Evolutionary conservation across 2,329 filamentous ascomycete species (phyloP), one percentile per base, ranked within the genome.

Genomic region (Exophiala spinifera): DNA sequence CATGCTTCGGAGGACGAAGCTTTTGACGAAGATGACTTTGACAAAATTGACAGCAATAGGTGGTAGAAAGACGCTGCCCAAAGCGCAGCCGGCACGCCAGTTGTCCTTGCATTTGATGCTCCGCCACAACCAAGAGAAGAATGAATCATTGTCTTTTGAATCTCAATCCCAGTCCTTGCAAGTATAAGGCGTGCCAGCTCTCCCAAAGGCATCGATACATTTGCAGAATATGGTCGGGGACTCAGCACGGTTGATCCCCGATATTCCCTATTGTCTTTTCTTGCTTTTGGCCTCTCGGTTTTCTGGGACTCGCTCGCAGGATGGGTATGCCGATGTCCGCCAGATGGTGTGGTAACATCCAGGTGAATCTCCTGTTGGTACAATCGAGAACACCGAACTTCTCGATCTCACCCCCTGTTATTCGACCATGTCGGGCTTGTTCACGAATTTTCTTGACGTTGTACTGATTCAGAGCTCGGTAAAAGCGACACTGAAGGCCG

Each of bases 401-500:
- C 14, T 70, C 71, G 34, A 67, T 49, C 45, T n/a, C 53, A 40
- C 57, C 56, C 23, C 36, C 54, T 23, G 49, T 53, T 33, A 31
- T 55, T 7, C 37, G 45, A 3, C 36, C 40, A 17, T 19, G 43
- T 15, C 60, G 57, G 15, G 69, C 61, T 60, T 76, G 74, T 55
- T 74, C 69, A 28, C 75, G 68, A 14, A 77, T 62, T 5, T 74
- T 75, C 1, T 72, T 72, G 56, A 74, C 72, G 43, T 70, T 71
- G 59, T 75, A 71, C 51, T 72, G 69, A 54, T 71, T 71, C 52
- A 77, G 73, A 52, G 75, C 71, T n/a, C 75, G 72, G 62, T 78
- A 78, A 61, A 75, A 77, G 57, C 75, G 76, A 69, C 75, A 78
- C 62, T 77, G 74, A 17, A 78, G 74, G 0, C 75, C 75, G 56